Percentiles rank a stretch among this genome's conserved stretches.
Conservation (phyloP, 148 eudicot genomes). For the Drosera capensis region DNA sequence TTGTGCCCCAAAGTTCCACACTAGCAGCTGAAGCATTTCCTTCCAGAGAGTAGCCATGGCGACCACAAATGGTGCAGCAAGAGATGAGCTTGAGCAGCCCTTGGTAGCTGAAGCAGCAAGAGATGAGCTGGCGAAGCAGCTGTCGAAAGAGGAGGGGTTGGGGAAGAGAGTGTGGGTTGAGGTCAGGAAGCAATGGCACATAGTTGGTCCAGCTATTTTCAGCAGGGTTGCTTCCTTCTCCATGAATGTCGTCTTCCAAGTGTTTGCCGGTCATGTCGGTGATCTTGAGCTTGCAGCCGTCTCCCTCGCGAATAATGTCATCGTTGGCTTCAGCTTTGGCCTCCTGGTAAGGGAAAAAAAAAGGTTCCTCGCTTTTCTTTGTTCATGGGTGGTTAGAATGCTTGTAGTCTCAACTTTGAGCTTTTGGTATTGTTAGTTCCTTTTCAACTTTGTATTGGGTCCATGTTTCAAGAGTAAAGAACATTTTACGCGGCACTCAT, state of each 20-base stretch:
- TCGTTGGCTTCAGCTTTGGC: conserved; percentile 31
- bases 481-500: too few relatives aligned
- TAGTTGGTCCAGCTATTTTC: conserved; percentile 43
- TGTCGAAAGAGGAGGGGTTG: neutral
- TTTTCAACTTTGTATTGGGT: too few relatives aligned
- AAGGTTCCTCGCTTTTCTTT: neutral
- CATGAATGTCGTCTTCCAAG: conserved; percentile 32
- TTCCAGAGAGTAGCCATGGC: too few relatives aligned
- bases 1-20: too few relatives aligned
- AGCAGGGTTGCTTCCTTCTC: conserved; percentile 30
- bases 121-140: neutral
- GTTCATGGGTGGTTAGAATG: neutral
- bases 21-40: too few relatives aligned
- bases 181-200: conserved; percentile 43
- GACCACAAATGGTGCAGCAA: too few relatives aligned
- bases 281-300: conserved; percentile 36
- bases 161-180: conserved; percentile 25
- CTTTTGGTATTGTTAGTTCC: too few relatives aligned
- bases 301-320: conserved; percentile 32
- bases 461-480: too few relatives aligned
- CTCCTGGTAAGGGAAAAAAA: conserved; percentile 24
- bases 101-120: too few relatives aligned
- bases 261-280: conserved; percentile 44
- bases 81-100: too few relatives aligned
- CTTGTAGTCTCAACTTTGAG: too few relatives aligned